Evolutionary conservation across 1,284 basidiomycete species (phyloP).

Genomic region (Schizophyllum amplum): DNA sequence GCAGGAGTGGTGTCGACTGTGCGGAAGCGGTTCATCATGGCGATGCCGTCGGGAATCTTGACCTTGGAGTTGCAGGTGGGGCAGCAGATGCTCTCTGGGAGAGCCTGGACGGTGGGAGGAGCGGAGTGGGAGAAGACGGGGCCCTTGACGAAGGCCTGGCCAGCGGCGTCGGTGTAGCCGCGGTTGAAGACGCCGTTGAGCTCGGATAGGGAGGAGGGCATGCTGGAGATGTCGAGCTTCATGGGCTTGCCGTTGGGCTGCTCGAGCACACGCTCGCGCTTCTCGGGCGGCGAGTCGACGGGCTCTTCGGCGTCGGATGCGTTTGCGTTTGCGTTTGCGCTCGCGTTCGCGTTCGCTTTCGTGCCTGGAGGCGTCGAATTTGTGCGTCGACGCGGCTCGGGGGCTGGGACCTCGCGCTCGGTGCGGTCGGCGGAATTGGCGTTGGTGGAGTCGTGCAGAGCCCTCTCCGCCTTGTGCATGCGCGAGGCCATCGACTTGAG

Average conservation of each 20-base stretch:
- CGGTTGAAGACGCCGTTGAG: not conserved
- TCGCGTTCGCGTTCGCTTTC: not conserved
- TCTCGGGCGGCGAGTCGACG: not conserved
- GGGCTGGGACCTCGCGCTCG: not conserved
- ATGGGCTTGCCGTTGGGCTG: not conserved
- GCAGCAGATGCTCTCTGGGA: not conserved
- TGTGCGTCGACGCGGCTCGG: not conserved
- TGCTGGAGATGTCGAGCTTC: not conserved
- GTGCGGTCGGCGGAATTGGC: not conserved
- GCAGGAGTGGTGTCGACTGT: not conserved
- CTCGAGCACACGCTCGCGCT: not conserved
- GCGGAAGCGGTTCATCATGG: not conserved
- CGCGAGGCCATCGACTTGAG: not conserved
- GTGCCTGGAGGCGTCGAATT: not conserved
- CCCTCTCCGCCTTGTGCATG: not conserved
- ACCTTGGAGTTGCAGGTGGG: not conserved
- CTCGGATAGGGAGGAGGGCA: not conserved
- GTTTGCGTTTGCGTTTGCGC: too few species aligned
- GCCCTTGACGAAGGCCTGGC: not conserved
- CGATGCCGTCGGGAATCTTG: not conserved
- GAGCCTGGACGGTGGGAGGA: not conserved
- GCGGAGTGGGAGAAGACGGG: not conserved
- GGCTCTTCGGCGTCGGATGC: not conserved
- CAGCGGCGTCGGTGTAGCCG: not conserved
- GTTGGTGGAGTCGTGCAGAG: not conserved